These are phyloP conservation scores for Cytidiella melzeri DNA, from an alignment of 768 basidiomycete species.

Conservation along the genomic window DNA sequence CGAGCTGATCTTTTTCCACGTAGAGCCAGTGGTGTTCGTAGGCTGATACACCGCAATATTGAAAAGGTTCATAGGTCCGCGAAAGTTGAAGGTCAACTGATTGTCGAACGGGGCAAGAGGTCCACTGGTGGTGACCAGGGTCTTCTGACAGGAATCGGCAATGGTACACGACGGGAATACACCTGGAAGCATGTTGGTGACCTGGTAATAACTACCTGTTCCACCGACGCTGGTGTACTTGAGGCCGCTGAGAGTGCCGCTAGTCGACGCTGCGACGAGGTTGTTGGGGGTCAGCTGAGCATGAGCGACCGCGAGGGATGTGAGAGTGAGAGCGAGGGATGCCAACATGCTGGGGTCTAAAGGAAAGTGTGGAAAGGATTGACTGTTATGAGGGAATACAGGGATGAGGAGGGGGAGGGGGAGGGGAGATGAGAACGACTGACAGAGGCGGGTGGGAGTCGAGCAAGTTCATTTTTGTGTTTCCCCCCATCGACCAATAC, in stretches of 20 bases:
- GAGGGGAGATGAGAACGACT: no score
- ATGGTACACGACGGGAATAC: slow-evolving; percentile 20
- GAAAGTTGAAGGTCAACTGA: slow-evolving; percentile 23
- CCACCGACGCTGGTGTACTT: slow-evolving; percentile 24
- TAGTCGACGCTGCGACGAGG: slow-evolving; percentile 14
- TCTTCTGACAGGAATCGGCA: slow-evolving; percentile 18
- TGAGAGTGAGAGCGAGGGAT: slow-evolving; percentile 1
- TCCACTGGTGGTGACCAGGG: slow-evolving; percentile 15
- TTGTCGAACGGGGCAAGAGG: slow-evolving; percentile 26
- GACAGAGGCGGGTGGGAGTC: no score
- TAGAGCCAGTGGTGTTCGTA: slow-evolving; percentile 16
- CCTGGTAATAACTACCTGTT: slow-evolving; percentile 21
- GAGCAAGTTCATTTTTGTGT: no score
- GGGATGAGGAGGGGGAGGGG: no score
- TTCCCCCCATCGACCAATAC: no score
- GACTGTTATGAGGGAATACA: no score
- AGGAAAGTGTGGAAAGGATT: neutral
- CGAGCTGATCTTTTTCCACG: slow-evolving; percentile 23
- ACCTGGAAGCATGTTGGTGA: slow-evolving; percentile 24
- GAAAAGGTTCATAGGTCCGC: slow-evolving; percentile 21
- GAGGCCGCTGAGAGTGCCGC: slow-evolving; percentile 21
- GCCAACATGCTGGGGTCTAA: slow-evolving; percentile 2
- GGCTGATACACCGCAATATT: slow-evolving; percentile 27
- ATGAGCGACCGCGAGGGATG: slow-evolving; percentile 8
- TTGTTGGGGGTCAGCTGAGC: slow-evolving; percentile 14